These are phyloP conservation scores for Gossypium herbaceum DNA, from an alignment of 345 rosid genomes.

Conservation along the genomic window DNA sequence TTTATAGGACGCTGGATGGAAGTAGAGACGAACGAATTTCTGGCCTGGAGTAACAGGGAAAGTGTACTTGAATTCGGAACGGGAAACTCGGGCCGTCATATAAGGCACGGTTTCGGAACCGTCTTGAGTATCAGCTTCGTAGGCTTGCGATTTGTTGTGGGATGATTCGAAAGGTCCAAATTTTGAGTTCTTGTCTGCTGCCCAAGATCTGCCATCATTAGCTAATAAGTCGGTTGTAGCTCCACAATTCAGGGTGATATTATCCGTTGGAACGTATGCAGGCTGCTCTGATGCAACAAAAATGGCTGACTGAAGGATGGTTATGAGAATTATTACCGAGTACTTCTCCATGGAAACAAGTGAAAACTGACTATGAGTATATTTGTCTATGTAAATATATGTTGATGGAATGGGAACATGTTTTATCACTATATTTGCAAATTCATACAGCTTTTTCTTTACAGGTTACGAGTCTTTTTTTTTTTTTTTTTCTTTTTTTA, in stretches of 20 bases:
- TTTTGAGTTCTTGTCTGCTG: background rate
- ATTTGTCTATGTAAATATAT: background rate
- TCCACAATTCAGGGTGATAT: constrained; percentile 2
- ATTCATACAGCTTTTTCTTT: too few species aligned
- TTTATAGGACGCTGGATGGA: background rate
- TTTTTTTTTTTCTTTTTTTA: too few species aligned
- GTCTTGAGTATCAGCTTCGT: background rate
- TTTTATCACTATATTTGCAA: too few species aligned
- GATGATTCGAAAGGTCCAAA: background rate
- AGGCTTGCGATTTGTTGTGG: background rate
- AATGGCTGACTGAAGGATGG: background rate
- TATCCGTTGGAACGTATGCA: background rate
- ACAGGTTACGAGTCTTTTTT: too few species aligned
- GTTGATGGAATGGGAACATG: too few species aligned
- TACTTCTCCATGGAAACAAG: background rate
- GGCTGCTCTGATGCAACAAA: background rate
- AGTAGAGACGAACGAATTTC: background rate
- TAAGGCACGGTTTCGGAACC: background rate
- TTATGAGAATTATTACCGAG: background rate
- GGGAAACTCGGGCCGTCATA: background rate
- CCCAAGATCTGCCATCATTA: background rate
- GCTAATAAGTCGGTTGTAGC: background rate
- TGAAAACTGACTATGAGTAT: background rate
- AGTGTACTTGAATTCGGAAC: background rate
- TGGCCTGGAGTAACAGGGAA: background rate